phyloP scores from a whole-genome alignment of 1,139 yeast species.

The Scheffersomyces illinoinensis region DNA sequence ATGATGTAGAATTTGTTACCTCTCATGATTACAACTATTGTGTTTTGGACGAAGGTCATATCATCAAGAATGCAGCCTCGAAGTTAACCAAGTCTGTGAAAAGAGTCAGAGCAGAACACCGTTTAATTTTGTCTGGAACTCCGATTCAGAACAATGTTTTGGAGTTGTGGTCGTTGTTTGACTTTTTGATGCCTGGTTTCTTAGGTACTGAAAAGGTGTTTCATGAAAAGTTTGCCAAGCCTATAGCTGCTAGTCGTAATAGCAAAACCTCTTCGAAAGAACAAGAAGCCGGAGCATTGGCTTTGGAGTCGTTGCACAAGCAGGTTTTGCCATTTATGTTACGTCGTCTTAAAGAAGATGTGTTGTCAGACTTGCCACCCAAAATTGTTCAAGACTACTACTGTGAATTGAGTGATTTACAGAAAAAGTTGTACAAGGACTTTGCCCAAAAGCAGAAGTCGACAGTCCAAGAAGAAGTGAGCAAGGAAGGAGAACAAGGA shows the following conservation, averaged over 20 bases:
- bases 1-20: constrained; percentile 71
- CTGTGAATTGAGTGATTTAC: constrained; percentile 91
- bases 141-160: constrained; percentile 97
- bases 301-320: constrained; percentile 92
- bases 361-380: constrained; percentile 93
- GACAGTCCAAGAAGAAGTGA: constrained; percentile 65
- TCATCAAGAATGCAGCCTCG: constrained; percentile 87
- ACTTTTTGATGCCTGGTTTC: constrained; percentile 98
- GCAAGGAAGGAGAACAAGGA: constrained; percentile 40
- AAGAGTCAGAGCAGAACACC: constrained; percentile 77
- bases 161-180: constrained; percentile 96
- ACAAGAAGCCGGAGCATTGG: constrained; percentile 96
- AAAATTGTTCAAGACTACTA: constrained; percentile 97
- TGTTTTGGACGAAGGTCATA: constrained; percentile 97
- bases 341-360: constrained; percentile 95
- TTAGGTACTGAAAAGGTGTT: constrained; percentile 93
- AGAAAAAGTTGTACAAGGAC: constrained; percentile 82
- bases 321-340: constrained; percentile 96
- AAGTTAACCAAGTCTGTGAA: constrained; percentile 90
- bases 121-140: constrained; percentile 91
- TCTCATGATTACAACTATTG: constrained; percentile 83
- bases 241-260: constrained; percentile 92
- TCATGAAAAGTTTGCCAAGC: constrained; percentile 94
- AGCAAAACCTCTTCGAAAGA: constrained; percentile 91
- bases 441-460: constrained; percentile 87